Evolutionary conservation across 1,139 yeast species (phyloP).

Genomic region (Debaryomycetaceae sp.): DNA sequence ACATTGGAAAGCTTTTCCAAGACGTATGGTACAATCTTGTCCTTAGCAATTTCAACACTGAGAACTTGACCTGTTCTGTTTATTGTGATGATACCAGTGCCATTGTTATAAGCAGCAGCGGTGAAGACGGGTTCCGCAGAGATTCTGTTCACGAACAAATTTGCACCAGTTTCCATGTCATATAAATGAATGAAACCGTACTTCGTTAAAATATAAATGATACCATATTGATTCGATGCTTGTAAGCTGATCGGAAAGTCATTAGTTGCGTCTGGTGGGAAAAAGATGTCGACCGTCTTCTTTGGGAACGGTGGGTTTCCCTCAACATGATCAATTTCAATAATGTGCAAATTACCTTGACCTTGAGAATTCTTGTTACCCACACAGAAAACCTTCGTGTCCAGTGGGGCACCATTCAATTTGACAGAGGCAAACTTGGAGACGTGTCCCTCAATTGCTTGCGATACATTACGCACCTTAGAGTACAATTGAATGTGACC

Average conservation of each 20-base stretch:
- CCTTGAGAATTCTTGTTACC: conserved; percentile 85
- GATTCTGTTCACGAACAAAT: conserved; percentile 93
- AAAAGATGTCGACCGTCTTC: conserved; percentile 88
- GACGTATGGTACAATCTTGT: conserved; percentile 85
- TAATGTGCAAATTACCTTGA: conserved; percentile 84
- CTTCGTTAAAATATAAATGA: conserved; percentile 86
- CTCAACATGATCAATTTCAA: conserved; percentile 93
- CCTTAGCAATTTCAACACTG: conserved; percentile 84
- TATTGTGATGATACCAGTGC: conserved; percentile 86
- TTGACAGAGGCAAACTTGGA: conserved; percentile 79
- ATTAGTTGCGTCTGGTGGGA: conserved; percentile 94
- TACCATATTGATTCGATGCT: conserved; percentile 81
- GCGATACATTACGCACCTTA: conserved; percentile 85
- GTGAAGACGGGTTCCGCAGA: conserved; percentile 96
- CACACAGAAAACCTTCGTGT: conserved; percentile 86
- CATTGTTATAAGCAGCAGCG: conserved; percentile 69
- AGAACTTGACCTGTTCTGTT: conserved; percentile 95
- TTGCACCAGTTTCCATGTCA: conserved; percentile 89
- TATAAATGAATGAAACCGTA: conserved; percentile 95
- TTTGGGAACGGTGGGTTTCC: conserved; percentile 84
- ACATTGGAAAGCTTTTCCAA: conserved; percentile 84
- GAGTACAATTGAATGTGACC: conserved; percentile 95
- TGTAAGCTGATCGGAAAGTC: conserved; percentile 97
- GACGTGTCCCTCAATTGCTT: conserved; percentile 97
- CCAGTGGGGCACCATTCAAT: conserved; percentile 68